Base-by-base conservation (phyloP, 345 rosid genomes). In the Populus euphratica region DNA sequence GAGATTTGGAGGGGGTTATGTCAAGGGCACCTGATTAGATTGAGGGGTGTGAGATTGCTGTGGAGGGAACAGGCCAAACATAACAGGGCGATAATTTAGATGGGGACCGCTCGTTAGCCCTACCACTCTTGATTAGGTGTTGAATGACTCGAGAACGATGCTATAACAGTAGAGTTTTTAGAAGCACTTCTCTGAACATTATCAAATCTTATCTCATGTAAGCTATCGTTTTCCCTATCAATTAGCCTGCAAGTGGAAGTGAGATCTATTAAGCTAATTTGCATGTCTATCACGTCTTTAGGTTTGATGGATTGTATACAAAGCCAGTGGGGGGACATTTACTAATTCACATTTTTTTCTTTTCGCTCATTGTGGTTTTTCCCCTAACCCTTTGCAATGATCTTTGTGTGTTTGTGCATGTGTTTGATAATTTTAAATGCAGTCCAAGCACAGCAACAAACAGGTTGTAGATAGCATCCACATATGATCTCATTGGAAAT, bases 91-190 rank as follows among this genome's bases (percentile, higher is more conserved):
- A 64, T 69, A 31, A 72, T 68, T 59, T n/a, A 44, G 77, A 75
- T 64, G 23, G 66, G 38, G 75, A 78, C 69, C 31, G 20, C 41
- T 33, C 35, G 54, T 68, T 35, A 69, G 62, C 61, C 27, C 9
- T 3, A 41, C 52, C 25, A 8, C 72, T 36, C 17, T 36, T 14
- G 2, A 39, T 68, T 65, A n/a, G 61, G 47, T 23, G 49, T 27
- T 65, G 56, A 47, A n/a, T 73, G 79, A 43, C 77, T 29, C 66
- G 86, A 81, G 63, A 78, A 56, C 73, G 70, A 81, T 63, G 67
- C 73, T 49, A 41, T 5, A 83, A 75, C 86, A 56, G 25, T 64
- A 59, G 72, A 54, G 44, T 70, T 50, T 5, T 14, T 43, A 27
- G 68, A 35, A 38, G 38, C 43, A 20, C 59, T 43, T 43, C 41